Evolutionary conservation across 768 basidiomycete species (phyloP), one percentile per base, ranked within the genome.

Genomic region (Rubroboletus satanas): DNA sequence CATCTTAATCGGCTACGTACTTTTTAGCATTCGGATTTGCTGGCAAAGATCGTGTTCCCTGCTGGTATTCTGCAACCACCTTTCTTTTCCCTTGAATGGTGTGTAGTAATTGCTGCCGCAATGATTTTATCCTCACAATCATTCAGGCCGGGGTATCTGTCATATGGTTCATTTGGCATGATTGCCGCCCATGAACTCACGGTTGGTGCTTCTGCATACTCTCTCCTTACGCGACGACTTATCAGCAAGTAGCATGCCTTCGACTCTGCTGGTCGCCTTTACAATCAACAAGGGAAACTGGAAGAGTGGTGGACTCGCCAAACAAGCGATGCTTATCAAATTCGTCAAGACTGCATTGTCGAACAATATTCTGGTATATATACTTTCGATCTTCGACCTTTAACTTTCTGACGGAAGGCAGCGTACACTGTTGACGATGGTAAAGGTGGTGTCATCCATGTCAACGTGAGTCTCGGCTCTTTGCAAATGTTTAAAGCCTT

Each of bases 1-100:
- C 10, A 33, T 53, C 21, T 14, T 11, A 26, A 14, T 37, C 12
- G 7, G 6, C 23, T 7, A 11, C 29, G 23, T 33, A 4, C 2
- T 37, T 45, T 11, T 14, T n/a, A 15, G n/a, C 12, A 35, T 46
- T 49, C 14, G 1, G 7, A 52, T 32, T 49, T 42, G 29, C 5
- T 45, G n/a, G 28, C 14, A 43, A 55, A 91, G 87, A 93, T 95
- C 49, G 91, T 93, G 21, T 98, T 99, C 75, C 95, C 97, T 9
- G 96, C 97, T 21, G 97, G 97, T 26, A 94, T 98, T 63, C 74
- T 98, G 17, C 92, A 87, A 59, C 87, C 91, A 2, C 95, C 95
- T 0, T 98, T 94, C 81, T 98, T 94, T 77, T 82, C 81, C 5
- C 75, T 81, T 49, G 77, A 83, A 52, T 96, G 93, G 89, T 89